Evolutionary conservation across 805 yeast species (phyloP), one percentile per base, ranked within the genome.

Genomic region (Starmera dryadoides): DNA sequence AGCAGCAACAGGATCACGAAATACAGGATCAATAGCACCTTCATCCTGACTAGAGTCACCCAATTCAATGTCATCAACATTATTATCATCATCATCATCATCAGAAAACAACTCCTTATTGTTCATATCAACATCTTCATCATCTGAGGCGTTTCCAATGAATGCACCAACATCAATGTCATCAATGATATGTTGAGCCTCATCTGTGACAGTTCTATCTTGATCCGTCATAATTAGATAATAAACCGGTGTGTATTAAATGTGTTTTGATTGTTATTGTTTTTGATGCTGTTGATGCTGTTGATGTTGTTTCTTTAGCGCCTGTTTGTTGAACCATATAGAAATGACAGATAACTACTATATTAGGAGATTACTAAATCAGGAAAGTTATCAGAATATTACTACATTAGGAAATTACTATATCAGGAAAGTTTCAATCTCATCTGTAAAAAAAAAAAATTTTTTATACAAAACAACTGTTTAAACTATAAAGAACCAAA

Each of bases 111-210:
- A 41, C 12, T 42, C 44, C 2, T 35, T 45, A 5, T 43, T 45
- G 8, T 42, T 42, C 16, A 35, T 43, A 28, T 47, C 46, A 6
- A 46, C 55, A 18, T 46, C 54, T 14, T 45, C 53, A 10, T 42
- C 46, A 4, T 34, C 36, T 4, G 32, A 44, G 1, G 46, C 47
- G n/a, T 33, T 34, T 1, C 47, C 50, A 29, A 51, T 52, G 23
- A 48, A 46, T 2, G 53, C 56, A 20, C 35, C 34, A 18, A 64
- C 63, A 39, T 65, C 68, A 20, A 64, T 48, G 28, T 60, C 56
- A 15, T 52, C 60, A 35, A 55, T 52, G 17, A 52, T 35, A 14
- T 44, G 37, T 23, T 58, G 62, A 9, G 55, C 63, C 22, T 58
- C 58, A 25, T 25, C 28, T 8, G 28, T n/a, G 12, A n/a, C 28